These are phyloP conservation scores for Solanum etuberosum DNA, from an alignment of 257 asterid species.

Conservation along the genomic window DNA sequence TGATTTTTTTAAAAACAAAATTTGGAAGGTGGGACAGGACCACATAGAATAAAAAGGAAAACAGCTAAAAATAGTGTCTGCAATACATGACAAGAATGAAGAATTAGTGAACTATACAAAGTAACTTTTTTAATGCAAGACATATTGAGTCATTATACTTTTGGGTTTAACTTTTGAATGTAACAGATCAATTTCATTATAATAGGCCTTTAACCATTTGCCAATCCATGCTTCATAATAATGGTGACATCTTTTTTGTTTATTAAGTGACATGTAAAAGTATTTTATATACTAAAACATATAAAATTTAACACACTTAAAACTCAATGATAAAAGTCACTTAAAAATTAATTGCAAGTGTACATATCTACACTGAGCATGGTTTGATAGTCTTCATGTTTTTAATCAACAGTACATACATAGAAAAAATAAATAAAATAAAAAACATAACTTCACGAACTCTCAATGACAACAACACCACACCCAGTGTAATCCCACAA, in stretches of 20 bases:
- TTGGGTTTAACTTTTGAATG: background rate
- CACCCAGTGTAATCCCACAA: background rate
- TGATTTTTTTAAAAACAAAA: background rate
- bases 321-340: background rate
- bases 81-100: background rate
- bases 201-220: background rate
- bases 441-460: background rate
- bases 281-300: too few relatives aligned
- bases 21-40: background rate
- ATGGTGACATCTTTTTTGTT: background rate
- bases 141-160: background rate
- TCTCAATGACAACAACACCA: background rate
- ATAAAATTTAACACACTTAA: background rate
- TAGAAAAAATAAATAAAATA: background rate
- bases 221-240: background rate
- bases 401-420: background rate
- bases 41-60: background rate
- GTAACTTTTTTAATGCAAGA: background rate
- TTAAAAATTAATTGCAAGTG: background rate
- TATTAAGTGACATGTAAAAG: background rate
- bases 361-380: background rate
- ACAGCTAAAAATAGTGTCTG: background rate
- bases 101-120: background rate
- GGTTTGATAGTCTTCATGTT: background rate
- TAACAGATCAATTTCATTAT: too few relatives aligned